These are phyloP conservation scores for Wallacemonas rigidus DNA, from an alignment of 208 protist genomes.

Conservation along the genomic window DNA sequence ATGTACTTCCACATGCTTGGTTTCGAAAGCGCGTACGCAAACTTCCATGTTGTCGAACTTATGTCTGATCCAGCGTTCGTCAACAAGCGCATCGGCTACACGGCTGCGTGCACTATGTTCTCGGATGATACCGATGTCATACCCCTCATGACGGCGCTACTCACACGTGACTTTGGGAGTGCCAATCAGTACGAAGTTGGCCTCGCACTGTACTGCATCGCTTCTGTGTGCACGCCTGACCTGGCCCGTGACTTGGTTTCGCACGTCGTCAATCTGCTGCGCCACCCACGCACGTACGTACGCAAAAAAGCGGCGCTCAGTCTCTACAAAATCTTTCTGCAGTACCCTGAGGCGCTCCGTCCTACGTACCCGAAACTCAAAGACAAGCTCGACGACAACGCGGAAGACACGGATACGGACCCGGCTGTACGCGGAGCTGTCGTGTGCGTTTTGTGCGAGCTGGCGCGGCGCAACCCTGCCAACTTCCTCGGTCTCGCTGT, in stretches of 20 bases:
- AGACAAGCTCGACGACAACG: constrained; percentile 96
- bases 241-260: constrained; percentile 95
- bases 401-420: constrained; percentile 81
- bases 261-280: constrained; percentile 95
- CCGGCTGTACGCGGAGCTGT: constrained; percentile 93
- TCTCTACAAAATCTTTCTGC: constrained; percentile 97
- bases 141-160: constrained; percentile 95
- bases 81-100: constrained; percentile 94
- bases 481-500: constrained; percentile 98
- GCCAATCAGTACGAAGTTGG: constrained; percentile 95
- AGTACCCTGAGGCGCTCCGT: constrained; percentile 97
- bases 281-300: constrained; percentile 90
- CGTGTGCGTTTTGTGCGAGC: constrained; percentile 98
- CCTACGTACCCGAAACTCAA: constrained; percentile 96
- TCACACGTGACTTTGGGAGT: constrained; percentile 96
- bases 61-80: constrained; percentile 89
- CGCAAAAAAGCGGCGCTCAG: constrained; percentile 96
- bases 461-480: constrained; percentile 97
- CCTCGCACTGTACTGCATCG: constrained; percentile 95
- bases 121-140: constrained; percentile 96
- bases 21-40: constrained; percentile 95
- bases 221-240: constrained; percentile 96
- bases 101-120: constrained; percentile 95
- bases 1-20: constrained; percentile 98
- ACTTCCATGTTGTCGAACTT: constrained; percentile 97